Evolutionary conservation across 495 filamentous ascomycete genomes (phyloP), one percentile per base, ranked within the genome.

Genomic region (Penicillium robsamsonii): DNA sequence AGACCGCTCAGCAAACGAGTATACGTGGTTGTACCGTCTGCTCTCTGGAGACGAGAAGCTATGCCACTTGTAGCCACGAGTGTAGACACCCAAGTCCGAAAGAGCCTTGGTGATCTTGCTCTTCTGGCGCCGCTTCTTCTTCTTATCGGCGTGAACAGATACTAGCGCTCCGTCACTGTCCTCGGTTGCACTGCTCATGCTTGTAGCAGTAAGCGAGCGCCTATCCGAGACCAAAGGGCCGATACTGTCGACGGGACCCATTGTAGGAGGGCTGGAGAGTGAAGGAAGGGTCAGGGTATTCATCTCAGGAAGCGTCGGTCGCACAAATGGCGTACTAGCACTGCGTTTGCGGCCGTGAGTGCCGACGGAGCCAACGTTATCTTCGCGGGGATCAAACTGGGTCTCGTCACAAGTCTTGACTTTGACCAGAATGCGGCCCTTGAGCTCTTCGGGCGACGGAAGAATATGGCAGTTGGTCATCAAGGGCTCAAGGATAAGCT

Each of bases 21-120:
- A 93, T 54, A 97, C 85, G 71, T 98, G 94, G 71, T 97, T 97
- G 72, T 81, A 89, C 42, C 81, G 84, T 65, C 88, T 88, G 69
- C 89, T 90, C 54, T 95, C 92, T 18, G 83, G 75, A 17, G 78
- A 80, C 35, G 85, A 78, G 71, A 95, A 92, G 51, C 84, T 84
- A 42, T 81, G 74, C 73, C 91, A 96, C 61, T 92, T 95, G 66
- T 95, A 84, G 20, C 94, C 94, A 45, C 83, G 83, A 50, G 88
- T 89, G 64, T 97, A 97, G 1, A 97, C 87, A 25, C 91, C 94
- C 24, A 98, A 79, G 48, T 90, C 85, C 4, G 91, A 94, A 11
- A 98, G 79, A 5, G 84, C 80, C 50, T 88, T 88, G 53, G 87
- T 83, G 61, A 95, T 96, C 71, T 96, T 96, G 80, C 87, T 94